These are phyloP conservation scores for Letharia lupina DNA, from an alignment of 495 filamentous ascomycete species.

Conservation along the genomic window DNA sequence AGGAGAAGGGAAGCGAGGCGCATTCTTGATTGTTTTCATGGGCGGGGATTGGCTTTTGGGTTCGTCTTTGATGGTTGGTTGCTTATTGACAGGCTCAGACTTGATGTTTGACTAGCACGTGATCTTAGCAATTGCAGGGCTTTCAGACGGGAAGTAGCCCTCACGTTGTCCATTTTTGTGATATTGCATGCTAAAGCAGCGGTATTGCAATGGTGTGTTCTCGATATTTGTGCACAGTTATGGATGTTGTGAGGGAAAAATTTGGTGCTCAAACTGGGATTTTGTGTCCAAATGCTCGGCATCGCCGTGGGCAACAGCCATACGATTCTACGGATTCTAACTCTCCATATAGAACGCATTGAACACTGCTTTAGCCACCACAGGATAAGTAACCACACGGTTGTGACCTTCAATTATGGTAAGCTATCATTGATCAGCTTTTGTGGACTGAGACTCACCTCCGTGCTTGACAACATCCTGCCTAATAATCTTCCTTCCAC, in stretches of 20 bases:
- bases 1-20: background rate
- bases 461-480: conserved; percentile 22
- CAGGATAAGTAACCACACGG: conserved; percentile 24
- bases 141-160: background rate
- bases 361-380: conserved; percentile 20
- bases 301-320: background rate
- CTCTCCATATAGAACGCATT: conserved; percentile 10
- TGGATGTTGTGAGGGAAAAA: background rate
- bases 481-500: conserved; percentile 15
- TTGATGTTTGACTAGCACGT: background rate
- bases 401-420: conserved; percentile 22
- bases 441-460: conserved; percentile 11
- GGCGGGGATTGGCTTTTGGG: background rate
- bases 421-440: background rate
- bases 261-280: background rate
- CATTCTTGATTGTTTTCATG: background rate
- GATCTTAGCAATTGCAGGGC: background rate
- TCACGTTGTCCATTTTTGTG: background rate
- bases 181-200: background rate
- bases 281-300: background rate
- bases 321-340: background rate
- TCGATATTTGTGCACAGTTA: background rate
- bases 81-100: background rate
- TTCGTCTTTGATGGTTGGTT: background rate
- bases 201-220: background rate